Percentiles rank a stretch among this genome's conserved stretches.
phyloP scores from a whole-genome alignment of 225 moss, liverwort and hornwort species.

The Marchantia polymorpha region DNA sequence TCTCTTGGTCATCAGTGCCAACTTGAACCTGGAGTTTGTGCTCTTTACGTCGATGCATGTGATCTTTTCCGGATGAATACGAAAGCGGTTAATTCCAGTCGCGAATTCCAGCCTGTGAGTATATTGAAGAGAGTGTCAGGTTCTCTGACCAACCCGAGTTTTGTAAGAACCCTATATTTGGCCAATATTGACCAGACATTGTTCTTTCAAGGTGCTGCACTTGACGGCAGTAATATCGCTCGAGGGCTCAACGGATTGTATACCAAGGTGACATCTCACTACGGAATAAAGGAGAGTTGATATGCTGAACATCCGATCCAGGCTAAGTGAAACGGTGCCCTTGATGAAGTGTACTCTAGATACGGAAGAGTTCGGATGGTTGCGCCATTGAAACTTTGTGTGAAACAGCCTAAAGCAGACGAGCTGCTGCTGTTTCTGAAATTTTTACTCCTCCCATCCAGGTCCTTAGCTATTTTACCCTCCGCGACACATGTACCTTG shows the following conservation, averaged over 20 bases:
- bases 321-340: neutral
- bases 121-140: neutral
- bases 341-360: constrained; percentile 11
- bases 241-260: constrained; percentile 4
- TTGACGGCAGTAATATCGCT: neutral
- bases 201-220: neutral
- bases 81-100: neutral
- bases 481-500: neutral
- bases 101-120: constrained; percentile 5
- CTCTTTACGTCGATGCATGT: neutral
- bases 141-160: neutral
- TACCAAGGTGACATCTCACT: neutral
- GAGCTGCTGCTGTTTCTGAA: neutral
- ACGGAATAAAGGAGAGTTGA: constrained; percentile 1
- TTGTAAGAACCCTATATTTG: neutral
- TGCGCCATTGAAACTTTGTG: neutral
- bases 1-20: neutral
- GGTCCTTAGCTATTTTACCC: neutral
- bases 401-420: neutral
- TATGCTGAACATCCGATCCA: constrained; percentile 5
- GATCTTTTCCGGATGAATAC: neutral
- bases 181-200: neutral
- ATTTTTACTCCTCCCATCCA: neutral
- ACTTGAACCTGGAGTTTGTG: neutral
- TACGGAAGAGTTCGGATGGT: constrained; percentile 8